Percentiles rank a stretch among this genome's conserved stretches.
These are phyloP conservation scores for Solanum paucissectum DNA, from an alignment of 257 asterid species.

Conservation along the genomic window DNA sequence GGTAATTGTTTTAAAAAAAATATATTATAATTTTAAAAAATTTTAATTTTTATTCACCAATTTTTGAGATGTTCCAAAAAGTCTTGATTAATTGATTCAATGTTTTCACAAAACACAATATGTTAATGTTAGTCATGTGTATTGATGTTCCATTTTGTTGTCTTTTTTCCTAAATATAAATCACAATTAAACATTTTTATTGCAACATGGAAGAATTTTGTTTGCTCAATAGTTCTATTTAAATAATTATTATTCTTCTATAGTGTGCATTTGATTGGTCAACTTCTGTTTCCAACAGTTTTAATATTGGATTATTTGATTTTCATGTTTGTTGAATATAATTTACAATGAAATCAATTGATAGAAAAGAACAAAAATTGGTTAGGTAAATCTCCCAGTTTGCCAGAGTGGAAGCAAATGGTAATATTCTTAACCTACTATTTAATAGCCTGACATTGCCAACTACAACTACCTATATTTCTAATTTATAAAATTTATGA, in stretches of 20 bases:
- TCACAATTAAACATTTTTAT: background rate
- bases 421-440: background rate
- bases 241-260: background rate
- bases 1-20: background rate
- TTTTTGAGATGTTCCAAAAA: background rate
- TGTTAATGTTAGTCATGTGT: constrained; percentile 14
- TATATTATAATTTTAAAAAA: background rate
- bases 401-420: constrained; percentile 1
- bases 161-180: constrained; percentile 26
- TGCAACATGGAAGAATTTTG: constrained; percentile 5
- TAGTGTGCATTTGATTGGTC: background rate
- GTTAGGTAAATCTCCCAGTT: background rate
- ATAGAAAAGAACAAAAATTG: background rate
- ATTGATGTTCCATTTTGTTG: constrained; percentile 8
- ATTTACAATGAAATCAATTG: background rate
- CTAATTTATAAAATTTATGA: background rate
- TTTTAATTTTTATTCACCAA: background rate
- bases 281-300: background rate
- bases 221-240: background rate
- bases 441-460: background rate
- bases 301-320: background rate
- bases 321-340: background rate
- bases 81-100: background rate
- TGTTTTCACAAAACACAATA: background rate
- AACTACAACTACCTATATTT: background rate